Percentiles rank a stretch among this genome's conserved stretches.
These are phyloP conservation scores for Cladosporium cucumerinum DNA, from an alignment of 2,329 filamentous ascomycete species.

Conservation along the genomic window DNA sequence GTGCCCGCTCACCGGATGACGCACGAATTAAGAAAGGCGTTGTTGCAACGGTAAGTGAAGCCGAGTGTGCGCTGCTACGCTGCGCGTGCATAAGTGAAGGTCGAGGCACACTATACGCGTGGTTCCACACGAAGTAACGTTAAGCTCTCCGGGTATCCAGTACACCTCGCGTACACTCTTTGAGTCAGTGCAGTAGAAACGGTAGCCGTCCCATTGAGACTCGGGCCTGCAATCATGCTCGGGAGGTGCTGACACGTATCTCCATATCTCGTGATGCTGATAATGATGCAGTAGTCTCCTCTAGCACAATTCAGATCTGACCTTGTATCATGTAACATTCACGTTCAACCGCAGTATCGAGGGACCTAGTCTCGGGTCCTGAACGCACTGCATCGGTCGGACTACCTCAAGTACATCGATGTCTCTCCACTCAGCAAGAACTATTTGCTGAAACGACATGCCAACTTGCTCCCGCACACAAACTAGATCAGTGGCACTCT, in stretches of 20 bases:
- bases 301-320: not conserved
- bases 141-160: not conserved
- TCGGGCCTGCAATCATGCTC: not conserved
- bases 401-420: not conserved
- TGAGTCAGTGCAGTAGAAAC: no score
- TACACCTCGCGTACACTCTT: not conserved
- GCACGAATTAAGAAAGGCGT: no score
- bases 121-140: not conserved
- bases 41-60: not conserved
- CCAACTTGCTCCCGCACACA: not conserved
- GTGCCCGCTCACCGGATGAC: not conserved
- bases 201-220: not conserved
- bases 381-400: not conserved
- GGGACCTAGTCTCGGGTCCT: not conserved
- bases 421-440: not conserved
- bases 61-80: not conserved
- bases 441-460: not conserved
- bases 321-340: not conserved
- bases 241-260: not conserved
- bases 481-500: not conserved
- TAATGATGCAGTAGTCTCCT: not conserved
- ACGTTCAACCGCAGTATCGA: not conserved
- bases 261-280: not conserved
- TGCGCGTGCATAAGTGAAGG: not conserved
- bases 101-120: not conserved